Evolutionary conservation across 768 basidiomycete species (phyloP), one percentile per base, ranked within the genome.

Genomic region (Podaxis sp.): DNA sequence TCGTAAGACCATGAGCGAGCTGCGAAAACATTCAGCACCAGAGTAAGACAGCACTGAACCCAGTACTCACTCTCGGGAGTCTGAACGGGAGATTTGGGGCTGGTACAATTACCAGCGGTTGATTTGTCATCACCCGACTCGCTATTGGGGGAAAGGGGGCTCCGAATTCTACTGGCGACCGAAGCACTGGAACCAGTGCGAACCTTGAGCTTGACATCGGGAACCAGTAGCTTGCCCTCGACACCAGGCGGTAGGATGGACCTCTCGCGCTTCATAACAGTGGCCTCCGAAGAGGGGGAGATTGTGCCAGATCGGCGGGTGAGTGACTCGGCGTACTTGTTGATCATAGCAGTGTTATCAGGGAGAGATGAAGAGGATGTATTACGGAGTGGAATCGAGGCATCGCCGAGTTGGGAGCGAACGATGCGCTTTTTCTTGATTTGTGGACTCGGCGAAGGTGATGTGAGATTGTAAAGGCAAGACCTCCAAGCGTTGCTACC

Each of bases 1-100:
- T 90, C 88, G 68, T 90, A 91, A 2, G 89, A 90, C 89, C 88
- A 90, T 2, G 90, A 85, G 29, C 87, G 87, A 12, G 76, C 89
- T 90, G 61, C 22, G 46, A 17, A 70, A 37, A 29, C 59, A 9
- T 41, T 25, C 22, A 68, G 64, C 37, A 51, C 27, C 40, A 43
- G 49, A 22, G 13, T 2, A 15, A 3, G 43, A 27, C 5, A 8
- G 22, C 13, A 55, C 51, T 2, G 38, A 29, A 63, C 17, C 64
- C 56, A 63, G 52, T 6, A 68, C 86, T 70, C 68, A 88, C 87
- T 82, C 75, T 87, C 85, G 43, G 80, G 76, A 17, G 71, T 68
- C 25, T 68, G 64, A 2, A 63, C 61, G 57, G 72, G 51, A 22
- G 73, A 64, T 3, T 66, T 56, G 9, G 73, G 59, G 36, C 63